Evolutionary conservation across 73 alveolate genomes (phyloP).

Genomic region (Symbiodinium natans): DNA sequence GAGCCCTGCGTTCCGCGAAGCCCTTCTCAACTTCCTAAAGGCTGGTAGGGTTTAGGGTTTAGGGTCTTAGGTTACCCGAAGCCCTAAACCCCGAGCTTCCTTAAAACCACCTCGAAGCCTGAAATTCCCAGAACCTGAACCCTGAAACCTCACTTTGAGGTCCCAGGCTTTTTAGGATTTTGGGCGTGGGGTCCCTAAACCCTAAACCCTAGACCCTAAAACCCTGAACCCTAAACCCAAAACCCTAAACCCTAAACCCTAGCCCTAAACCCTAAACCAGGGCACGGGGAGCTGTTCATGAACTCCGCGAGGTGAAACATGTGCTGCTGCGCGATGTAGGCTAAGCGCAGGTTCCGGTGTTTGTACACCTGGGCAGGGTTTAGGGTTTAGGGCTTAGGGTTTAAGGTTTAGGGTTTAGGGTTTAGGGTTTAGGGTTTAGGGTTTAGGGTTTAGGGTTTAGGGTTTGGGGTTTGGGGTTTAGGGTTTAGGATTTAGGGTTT

Average conservation of each 20-base stretch:
- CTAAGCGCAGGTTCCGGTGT: slow-evolving; percentile 74
- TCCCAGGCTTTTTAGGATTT: background rate
- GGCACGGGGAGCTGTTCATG: slow-evolving; percentile 63
- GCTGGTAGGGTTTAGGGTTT: too few relatives aligned
- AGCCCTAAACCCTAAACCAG: background rate
- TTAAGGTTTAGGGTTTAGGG: background rate
- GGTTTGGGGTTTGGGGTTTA: too few relatives aligned
- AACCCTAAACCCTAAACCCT: background rate
- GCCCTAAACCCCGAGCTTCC: background rate
- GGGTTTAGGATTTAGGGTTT: too few relatives aligned
- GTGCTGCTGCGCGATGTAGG: slow-evolving; percentile 93
- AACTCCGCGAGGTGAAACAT: slow-evolving; percentile 88
- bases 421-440: background rate
- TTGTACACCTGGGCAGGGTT: slow-evolving; percentile 50
- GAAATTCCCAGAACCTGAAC: background rate
- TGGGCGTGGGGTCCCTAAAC: background rate
- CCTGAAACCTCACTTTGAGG: background rate
- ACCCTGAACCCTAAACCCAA: background rate
- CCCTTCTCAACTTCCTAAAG: too few relatives aligned
- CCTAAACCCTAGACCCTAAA: background rate
- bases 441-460: too few relatives aligned
- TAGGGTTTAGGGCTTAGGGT: background rate
- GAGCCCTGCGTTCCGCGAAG: too few relatives aligned
- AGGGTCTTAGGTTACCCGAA: too few relatives aligned
- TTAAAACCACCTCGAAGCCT: background rate